Evolutionary conservation across 1,139 yeast genomes (phyloP).

Genomic region (Debaryomyces sp.): DNA sequence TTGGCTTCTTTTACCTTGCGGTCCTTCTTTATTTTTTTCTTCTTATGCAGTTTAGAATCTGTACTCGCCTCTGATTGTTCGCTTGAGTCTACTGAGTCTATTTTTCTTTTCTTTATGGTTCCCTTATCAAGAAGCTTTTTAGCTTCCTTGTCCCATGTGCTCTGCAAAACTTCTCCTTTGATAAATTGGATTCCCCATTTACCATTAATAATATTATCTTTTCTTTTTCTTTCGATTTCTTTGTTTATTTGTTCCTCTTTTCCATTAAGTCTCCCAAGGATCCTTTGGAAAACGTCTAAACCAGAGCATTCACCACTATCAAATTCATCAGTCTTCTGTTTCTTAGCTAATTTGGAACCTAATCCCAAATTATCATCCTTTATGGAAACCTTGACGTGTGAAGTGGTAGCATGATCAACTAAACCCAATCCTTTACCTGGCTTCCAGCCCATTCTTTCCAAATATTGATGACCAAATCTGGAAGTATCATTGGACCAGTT

Average conservation of each 20-base stretch:
- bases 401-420: constrained; percentile 62
- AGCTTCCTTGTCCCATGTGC: constrained; percentile 79
- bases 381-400: constrained; percentile 79
- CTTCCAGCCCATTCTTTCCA: constrained; percentile 84
- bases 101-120: constrained; percentile 4
- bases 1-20: constrained; percentile 15
- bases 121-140: constrained; percentile 31
- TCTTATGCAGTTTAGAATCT: constrained; percentile 6
- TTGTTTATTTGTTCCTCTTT: constrained; percentile 59
- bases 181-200: constrained; percentile 88
- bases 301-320: constrained; percentile 89
- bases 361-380: constrained; percentile 85
- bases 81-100: neutral
- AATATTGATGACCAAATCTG: constrained; percentile 86
- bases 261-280: constrained; percentile 84
- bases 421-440: constrained; percentile 90
- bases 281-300: constrained; percentile 87
- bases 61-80: neutral
- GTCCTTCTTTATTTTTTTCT: constrained; percentile 12
- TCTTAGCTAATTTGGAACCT: constrained; percentile 72
- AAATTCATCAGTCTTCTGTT: constrained; percentile 53
- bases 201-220: constrained; percentile 69
- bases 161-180: constrained; percentile 76
- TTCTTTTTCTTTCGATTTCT: constrained; percentile 67
- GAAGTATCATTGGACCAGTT: constrained; percentile 88